Base-by-base conservation (phyloP, 495 filamentous ascomycete genomes). In the Penicillium waksmanii region DNA sequence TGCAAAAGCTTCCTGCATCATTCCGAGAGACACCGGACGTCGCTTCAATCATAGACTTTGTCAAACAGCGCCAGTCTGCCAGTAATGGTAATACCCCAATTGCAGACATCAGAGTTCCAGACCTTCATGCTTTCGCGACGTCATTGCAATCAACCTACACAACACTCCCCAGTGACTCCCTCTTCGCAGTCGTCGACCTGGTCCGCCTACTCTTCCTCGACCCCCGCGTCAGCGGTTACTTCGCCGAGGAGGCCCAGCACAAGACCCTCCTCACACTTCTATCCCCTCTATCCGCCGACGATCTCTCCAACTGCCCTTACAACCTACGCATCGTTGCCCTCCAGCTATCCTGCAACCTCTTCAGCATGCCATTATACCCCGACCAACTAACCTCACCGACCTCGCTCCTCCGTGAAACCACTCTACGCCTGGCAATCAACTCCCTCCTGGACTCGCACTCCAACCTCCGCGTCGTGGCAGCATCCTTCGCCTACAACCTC, bases 401-500 rank as follows among this genome's bases (percentile, higher is more conserved):
- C 57, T 55, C 70, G 58, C 27, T 63, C 1, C 68, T 87, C 3
- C 70, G 68, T 23, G 65, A 69, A 49, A 62, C 61, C 18, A 65
- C 60, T 42, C 63, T 85, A 21, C 70, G 73, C 27, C 75, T 87
- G 17, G 71, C 82, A 17, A 83, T 82, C 10, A 72, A 76, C 50
- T 80, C 75, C 31, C 80, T 89, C 5, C 71, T 88, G 3, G 85
- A 87, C 66, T 71, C 69, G 50, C 78, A 69, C 69, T 74, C 70
- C 18, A 79, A 57, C 70, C 74, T 86, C 19, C 87, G 93, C 33
- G 89, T 92, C 13, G 89, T 91, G 6, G 91, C 93, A 0, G 83
- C 92, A 15, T 89, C 88, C 1, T 74, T 97, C n/a, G 83, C 90
- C 1, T 93, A 93, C 73, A 96, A 97, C 58, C 70, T 98, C 3